phyloP scores from a whole-genome alignment of 108 stramenopile species.

The Cyclotella cryptica region DNA sequence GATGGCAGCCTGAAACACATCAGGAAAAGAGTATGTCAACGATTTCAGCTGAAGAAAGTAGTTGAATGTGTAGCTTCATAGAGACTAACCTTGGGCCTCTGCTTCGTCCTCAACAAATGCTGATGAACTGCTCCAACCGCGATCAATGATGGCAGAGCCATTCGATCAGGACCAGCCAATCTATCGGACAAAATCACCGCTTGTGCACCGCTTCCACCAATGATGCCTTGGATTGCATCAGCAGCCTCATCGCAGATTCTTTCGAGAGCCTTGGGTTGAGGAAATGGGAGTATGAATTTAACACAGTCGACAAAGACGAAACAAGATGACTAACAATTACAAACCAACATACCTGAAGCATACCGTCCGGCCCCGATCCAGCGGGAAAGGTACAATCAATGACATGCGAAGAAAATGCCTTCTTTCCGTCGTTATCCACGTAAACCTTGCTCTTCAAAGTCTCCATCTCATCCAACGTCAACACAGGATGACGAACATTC shows the following conservation, averaged over 20 bases:
- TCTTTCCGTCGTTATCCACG: constrained; percentile 64
- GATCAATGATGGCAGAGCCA: constrained; percentile 92
- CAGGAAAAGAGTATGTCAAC: background rate
- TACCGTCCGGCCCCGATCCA: constrained; percentile 89
- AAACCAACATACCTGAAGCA: constrained; percentile 74
- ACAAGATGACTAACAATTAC: background rate
- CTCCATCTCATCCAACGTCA: constrained; percentile 93
- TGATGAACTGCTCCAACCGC: constrained; percentile 98
- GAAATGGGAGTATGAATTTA: constrained; percentile 1
- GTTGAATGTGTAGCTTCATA: background rate
- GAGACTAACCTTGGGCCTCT: constrained; percentile 76
- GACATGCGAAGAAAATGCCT: constrained; percentile 78
- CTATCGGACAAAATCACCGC: constrained; percentile 93
- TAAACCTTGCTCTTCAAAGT: constrained; percentile 89
- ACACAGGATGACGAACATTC: constrained; percentile 89
- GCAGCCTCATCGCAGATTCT: constrained; percentile 94
- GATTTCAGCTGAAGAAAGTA: background rate
- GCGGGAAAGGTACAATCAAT: constrained; percentile 94
- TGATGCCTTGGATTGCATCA: constrained; percentile 85
- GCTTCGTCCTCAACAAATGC: constrained; percentile 93
- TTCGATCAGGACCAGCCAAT: constrained; percentile 87
- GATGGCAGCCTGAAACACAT: constrained; percentile 71
- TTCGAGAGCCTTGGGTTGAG: constrained; percentile 76
- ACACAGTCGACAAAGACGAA: background rate
- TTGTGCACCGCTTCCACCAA: constrained; percentile 83